Conservation (phyloP, 1,284 basidiomycete species). For the Apiotrichum gracile region DNA sequence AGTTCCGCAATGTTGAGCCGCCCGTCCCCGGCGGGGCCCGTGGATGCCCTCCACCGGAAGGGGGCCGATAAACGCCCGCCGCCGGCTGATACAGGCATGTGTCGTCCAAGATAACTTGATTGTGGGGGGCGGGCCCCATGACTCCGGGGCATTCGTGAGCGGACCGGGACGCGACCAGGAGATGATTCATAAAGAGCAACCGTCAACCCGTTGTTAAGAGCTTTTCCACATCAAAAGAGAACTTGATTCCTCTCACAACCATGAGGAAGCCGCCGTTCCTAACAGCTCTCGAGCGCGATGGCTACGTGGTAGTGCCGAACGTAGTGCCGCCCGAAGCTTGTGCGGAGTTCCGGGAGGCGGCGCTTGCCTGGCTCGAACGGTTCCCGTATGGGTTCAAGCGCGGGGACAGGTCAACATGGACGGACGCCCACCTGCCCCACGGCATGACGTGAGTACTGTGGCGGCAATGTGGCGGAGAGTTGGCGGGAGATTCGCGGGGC, state of each 20-base stretch:
- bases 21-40: too few relatives aligned
- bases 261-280: conserved; percentile 22
- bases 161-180: too few relatives aligned
- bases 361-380: conserved; percentile 24
- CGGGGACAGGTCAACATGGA: conserved; percentile 34
- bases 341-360: conserved; percentile 15
- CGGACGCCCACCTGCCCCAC: conserved; percentile 29
- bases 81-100: too few relatives aligned
- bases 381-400: conserved; percentile 36
- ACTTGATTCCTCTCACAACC: background rate
- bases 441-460: conserved; percentile 19
- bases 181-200: too few relatives aligned
- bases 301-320: conserved; percentile 21
- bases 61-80: too few relatives aligned
- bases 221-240: too few relatives aligned
- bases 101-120: too few relatives aligned
- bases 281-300: conserved; percentile 21
- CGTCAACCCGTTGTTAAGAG: too few relatives aligned
- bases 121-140: too few relatives aligned
- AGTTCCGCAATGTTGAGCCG: too few relatives aligned
- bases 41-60: too few relatives aligned
- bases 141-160: too few relatives aligned
- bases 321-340: conserved; percentile 13
- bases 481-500: background rate
- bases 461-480: background rate